Evolutionary conservation across 768 basidiomycete genomes (phyloP), one percentile per base, ranked within the genome.

Genomic region (Sarcomyxa edulis): DNA sequence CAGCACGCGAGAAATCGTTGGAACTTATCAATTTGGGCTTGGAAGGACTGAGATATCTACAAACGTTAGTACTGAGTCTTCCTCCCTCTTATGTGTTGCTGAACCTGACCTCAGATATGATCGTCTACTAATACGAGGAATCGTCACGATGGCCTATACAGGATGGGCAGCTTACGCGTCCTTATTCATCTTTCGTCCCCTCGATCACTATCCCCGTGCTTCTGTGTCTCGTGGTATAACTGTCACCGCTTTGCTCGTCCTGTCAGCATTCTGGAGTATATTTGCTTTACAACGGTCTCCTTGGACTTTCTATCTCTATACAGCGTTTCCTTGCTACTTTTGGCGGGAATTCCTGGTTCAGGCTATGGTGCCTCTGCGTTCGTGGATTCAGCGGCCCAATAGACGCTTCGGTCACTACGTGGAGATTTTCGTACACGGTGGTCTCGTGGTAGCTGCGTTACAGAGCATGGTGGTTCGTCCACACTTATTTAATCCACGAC

Each of bases 141-240:
- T 92, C 45, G 88, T 90, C 35, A 72, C 71, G 1, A 52, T 69
- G 6, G 87, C 85, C 1, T 92, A 93, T 56, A 54, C 71, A 3
- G 87, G 87, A 37, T 93, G 89, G 86, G 76, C 76, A 14, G 78
- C 76, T 1, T 90, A 77, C 55, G 65, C 76, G 5, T 74, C 78
- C 0, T 55, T 77, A 5, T 78, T 68, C 29, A 66, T 88, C 5
- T 60, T 84, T 37, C 64, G 73, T 18, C 64, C 71, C 7, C 45
- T 7, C 9, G 28, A 6, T 44, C 39, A 5, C 11, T 14, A 22
- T 19, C 34, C 18, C 4, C 30, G 16, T 15, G 34, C 7, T 19
- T 32, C 11, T 35, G 24, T n/a, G 26, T 37, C 34, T 24, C 15
- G 26, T 18, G 11, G 47, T 27, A 22, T 56, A 25, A 47, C 51